A percentile compares a stretch with the other conserved stretches of the same genome.
phyloP scores from a whole-genome alignment of 2,329 filamentous ascomycete species.

The Hortaea sp. region DNA sequence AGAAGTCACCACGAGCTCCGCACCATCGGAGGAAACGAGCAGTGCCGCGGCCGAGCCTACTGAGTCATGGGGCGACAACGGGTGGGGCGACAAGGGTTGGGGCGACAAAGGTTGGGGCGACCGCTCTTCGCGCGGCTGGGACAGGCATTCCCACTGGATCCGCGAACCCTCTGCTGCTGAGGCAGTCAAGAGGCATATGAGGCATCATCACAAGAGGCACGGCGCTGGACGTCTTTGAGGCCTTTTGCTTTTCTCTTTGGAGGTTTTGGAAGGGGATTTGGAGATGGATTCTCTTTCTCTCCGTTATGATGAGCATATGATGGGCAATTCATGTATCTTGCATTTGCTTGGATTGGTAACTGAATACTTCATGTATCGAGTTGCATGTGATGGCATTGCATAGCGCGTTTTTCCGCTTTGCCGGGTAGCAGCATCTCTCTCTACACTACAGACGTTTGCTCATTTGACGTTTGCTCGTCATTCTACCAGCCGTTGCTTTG shows the following conservation, averaged over 20 bases:
- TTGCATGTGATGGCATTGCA: too few species aligned
- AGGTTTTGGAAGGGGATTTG: not conserved
- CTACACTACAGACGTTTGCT: too few species aligned
- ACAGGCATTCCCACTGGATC: not conserved
- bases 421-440: too few species aligned
- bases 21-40: not conserved
- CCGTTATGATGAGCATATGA: too few species aligned
- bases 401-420: too few species aligned
- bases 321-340: too few species aligned
- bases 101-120: not conserved
- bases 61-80: not conserved
- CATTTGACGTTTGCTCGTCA: too few species aligned
- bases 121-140: too few species aligned
- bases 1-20: not conserved
- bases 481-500: too few species aligned
- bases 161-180: not conserved
- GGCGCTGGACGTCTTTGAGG: conserved; percentile 4
- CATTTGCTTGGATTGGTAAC: too few species aligned
- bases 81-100: conserved; percentile 12
- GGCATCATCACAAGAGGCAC: conserved; percentile 15
- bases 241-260: not conserved
- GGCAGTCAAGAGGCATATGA: conserved; percentile 13
- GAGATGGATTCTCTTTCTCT: too few species aligned
- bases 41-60: not conserved
- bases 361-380: too few species aligned